phyloP scores from a whole-genome alignment of 129 eudicot genomes.

The Daucus carota region DH1_v3.0 NC_030382.2:12242001-12242500 shows the following conservation, averaged over 20 bases:
- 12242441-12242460: constrained; percentile 86
- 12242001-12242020: neutral
- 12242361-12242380: constrained; percentile 5
- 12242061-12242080: constrained; percentile 3
- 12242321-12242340: constrained; percentile 66
- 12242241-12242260: constrained; percentile 59
- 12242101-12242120: neutral
- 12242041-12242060: neutral
- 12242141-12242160: constrained; percentile 27
- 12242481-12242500: constrained; percentile 22
- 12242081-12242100: neutral
- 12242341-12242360: constrained; percentile 28
- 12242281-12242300: constrained; percentile 72
- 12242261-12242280: constrained; percentile 70
- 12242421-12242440: constrained; percentile 41
- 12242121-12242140: constrained; percentile 7
- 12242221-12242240: constrained; percentile 76
- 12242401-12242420: constrained; percentile 45
- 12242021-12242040: neutral
- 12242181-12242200: constrained; percentile 58
- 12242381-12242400: constrained; percentile 15
- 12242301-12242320: constrained; percentile 62
- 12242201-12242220: constrained; percentile 74
- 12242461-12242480: constrained; percentile 83
- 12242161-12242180: constrained; percentile 42